Base-by-base conservation (phyloP, 805 yeast genomes). In the Wickerhamia fluorescens region DNA sequence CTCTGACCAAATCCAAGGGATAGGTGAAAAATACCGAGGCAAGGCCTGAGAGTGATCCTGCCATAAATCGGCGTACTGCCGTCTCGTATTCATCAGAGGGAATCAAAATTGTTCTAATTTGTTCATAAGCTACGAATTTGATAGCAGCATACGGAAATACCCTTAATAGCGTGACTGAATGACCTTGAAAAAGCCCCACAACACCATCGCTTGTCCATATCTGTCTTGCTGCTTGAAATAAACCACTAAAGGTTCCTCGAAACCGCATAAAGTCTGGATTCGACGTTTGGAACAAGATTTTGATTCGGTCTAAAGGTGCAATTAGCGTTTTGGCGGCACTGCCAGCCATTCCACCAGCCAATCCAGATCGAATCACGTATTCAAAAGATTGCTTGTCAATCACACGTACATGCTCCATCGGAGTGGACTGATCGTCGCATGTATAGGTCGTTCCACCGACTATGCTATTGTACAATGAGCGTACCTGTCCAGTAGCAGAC, bases 111-210 rank as follows among this genome's bases (percentile, higher is more conserved):
- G 83, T 67, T 37, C 98, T 61, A 27, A 88, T 75, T 54, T 92
- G 97, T 57, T 92, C 98, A 55, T 92, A 92, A 7, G 94, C 88
- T 10, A 92, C 95, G 54, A 89, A 92, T 53, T 92, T 92, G 47
- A 92, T 83, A 7, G 96, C 95, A 4, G 98, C 96, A 53, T 92
- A 92, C 1, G 98, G 98, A 53, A 92, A 89, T 3, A 92, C 85
- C 37, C 98, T 68, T 24, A 88, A 54, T 28, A 92, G 60, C 0
- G 98, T 92, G 1, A 94, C 96, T 4, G 95, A 84, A 53, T 92
- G 98, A 23, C 98, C 98, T 47, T 89, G 95, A 51, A 77, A 89
- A 31, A 92, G 71, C 2, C 98, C 98, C 24, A 60, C 38, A 1
- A 77, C 26, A 11, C 97, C 97, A 51, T 86, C 92, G 28, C 60